Conservation (phyloP, 495 filamentous ascomycete genomes). For the Penicillium alfredii region DNA sequence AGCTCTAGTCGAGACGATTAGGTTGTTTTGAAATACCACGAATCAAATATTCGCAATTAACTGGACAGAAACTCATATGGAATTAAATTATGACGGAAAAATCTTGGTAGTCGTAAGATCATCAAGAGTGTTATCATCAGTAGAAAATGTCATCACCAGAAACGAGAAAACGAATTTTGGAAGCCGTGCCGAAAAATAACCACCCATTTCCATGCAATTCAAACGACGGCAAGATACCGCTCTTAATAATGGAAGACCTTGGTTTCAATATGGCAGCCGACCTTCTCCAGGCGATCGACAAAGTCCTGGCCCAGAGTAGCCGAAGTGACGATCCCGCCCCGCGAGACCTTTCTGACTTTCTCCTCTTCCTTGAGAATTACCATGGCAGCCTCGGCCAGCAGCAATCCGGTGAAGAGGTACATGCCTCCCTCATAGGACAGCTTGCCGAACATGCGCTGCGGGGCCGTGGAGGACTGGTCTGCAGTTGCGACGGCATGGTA, state of each 20-base stretch:
- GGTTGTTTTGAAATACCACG: neutral
- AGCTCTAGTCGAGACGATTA: conserved; percentile 17
- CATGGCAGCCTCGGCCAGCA: conserved; percentile 64
- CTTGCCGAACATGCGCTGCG: conserved; percentile 51
- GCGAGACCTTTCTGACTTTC: conserved; percentile 48
- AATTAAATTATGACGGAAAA: neutral
- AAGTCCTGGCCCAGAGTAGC: conserved; percentile 74
- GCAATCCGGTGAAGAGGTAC: conserved; percentile 65
- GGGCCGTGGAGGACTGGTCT: conserved; percentile 39
- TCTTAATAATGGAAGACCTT: conserved; percentile 27
- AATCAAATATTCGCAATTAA: too few species aligned
- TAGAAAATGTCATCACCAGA: too few species aligned
- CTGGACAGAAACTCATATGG: too few species aligned
- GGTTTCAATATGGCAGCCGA: conserved; percentile 57
- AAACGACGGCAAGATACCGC: neutral
- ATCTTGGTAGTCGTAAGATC: neutral
- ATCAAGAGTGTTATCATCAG: neutral
- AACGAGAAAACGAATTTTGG: too few species aligned
- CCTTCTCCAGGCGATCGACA: conserved; percentile 61
- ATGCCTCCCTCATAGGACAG: conserved; percentile 54
- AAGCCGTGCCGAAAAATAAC: neutral
- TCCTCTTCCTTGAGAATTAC: conserved; percentile 61
- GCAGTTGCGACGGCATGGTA: conserved; percentile 61
- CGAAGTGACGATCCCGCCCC: conserved; percentile 73
- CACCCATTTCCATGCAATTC: too few species aligned